Conservation (phyloP, 2,329 filamentous ascomycete genomes). For the Nemania abortiva region DNA sequence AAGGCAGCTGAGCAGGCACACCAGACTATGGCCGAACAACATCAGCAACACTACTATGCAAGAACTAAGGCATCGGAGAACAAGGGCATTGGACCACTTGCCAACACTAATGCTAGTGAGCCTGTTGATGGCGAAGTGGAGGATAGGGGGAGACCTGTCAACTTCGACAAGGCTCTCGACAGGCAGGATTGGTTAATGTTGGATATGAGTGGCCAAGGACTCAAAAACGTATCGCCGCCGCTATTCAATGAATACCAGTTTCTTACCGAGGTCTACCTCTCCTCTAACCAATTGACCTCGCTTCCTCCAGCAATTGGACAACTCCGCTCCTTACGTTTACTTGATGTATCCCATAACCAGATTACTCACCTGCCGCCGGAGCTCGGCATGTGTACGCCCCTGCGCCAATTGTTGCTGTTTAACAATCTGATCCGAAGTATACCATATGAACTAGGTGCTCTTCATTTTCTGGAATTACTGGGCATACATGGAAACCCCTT, state of each 20-base stretch:
- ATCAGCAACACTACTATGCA: constrained; percentile 78
- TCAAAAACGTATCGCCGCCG: constrained; percentile 82
- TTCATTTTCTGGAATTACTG: constrained; percentile 88
- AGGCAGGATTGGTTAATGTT: constrained; percentile 91
- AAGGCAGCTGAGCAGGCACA: constrained; percentile 80
- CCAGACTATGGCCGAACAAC: constrained; percentile 76
- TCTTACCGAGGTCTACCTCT: constrained; percentile 90
- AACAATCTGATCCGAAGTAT: constrained; percentile 88
- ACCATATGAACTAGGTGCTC: constrained; percentile 87
- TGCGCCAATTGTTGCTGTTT: constrained; percentile 87
- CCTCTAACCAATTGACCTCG: constrained; percentile 87
- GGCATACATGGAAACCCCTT: constrained; percentile 94
- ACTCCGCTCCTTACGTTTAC: constrained; percentile 81
- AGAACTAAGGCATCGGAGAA: constrained; percentile 77
- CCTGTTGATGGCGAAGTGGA: constrained; percentile 66
- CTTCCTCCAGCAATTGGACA: constrained; percentile 86
- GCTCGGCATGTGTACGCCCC: constrained; percentile 95
- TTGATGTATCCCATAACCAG: constrained; percentile 92
- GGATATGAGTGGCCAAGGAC: constrained; percentile 94
- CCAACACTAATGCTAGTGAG: constrained; percentile 62
- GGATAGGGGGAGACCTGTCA: constrained; percentile 71
- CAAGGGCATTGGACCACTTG: constrained; percentile 70
- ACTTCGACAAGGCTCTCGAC: constrained; percentile 73
- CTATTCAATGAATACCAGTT: constrained; percentile 87
- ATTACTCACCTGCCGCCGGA: constrained; percentile 85